Conservation (phyloP, 2,329 filamentous ascomycete species). For the Metarhizium sp. region DNA sequence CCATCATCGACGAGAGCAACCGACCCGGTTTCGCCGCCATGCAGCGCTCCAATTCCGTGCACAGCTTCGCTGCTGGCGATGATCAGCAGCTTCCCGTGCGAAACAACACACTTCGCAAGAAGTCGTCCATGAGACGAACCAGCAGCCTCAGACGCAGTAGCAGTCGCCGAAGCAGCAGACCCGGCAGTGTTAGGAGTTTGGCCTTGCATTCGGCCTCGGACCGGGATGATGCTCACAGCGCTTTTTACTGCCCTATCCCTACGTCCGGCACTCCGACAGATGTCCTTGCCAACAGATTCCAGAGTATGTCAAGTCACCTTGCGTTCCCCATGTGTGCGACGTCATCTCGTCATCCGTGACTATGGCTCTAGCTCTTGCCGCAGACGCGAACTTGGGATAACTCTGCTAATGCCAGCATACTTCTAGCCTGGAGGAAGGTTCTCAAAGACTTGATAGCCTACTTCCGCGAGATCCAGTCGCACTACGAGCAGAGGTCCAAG, state of each 20-base stretch:
- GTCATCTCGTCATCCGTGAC: background rate
- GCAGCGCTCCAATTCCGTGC: constrained; percentile 53
- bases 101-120: constrained; percentile 80
- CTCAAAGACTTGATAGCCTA: constrained; percentile 91
- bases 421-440: constrained; percentile 81
- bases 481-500: constrained; percentile 81
- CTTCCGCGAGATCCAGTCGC: constrained; percentile 82
- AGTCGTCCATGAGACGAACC: constrained; percentile 63
- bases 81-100: constrained; percentile 32
- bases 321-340: background rate
- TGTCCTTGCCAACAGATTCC: constrained; percentile 75
- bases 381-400: background rate
- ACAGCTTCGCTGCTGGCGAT: constrained; percentile 41
- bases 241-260: constrained; percentile 83
- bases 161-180: constrained; percentile 72
- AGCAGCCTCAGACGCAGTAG: constrained; percentile 68
- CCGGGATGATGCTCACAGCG: constrained; percentile 65
- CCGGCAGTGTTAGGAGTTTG: constrained; percentile 79
- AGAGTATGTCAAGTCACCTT: constrained; percentile 48
- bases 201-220: constrained; percentile 60
- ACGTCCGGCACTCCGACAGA: constrained; percentile 84
- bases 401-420: background rate
- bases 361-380: background rate
- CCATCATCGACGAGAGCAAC: constrained; percentile 43
- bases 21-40: constrained; percentile 23